Evolutionary conservation across 1,284 basidiomycete species (phyloP).

Genomic region (Erythrobasidium hasegawianum): DNA sequence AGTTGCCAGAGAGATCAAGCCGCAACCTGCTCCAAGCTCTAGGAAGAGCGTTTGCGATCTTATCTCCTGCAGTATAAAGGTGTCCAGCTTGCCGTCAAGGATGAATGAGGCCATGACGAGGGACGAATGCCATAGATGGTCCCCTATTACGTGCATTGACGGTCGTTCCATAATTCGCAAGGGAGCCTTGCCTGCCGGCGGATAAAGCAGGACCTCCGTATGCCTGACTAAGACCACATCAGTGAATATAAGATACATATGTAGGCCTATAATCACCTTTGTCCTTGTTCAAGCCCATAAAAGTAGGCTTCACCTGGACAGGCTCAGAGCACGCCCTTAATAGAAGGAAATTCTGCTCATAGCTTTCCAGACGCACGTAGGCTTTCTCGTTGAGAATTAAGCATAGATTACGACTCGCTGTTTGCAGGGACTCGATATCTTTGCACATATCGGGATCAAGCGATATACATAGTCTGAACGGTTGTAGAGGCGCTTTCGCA

Average conservation of each 20-base stretch:
- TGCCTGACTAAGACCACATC: slow-evolving; percentile 1
- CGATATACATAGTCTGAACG: slow-evolving; percentile 1
- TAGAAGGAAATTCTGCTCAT: slow-evolving; percentile 3
- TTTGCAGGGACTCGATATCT: too few species aligned
- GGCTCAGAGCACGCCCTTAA: slow-evolving; percentile 8
- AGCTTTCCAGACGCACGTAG: not conserved
- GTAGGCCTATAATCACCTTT: not conserved
- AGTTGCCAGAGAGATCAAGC: slow-evolving; percentile 33
- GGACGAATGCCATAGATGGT: slow-evolving; percentile 43
- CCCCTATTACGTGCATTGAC: slow-evolving; percentile 21
- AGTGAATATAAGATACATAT: not conserved
- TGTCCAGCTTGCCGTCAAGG: not conserved
- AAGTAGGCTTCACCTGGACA: not conserved
- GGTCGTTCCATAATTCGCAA: slow-evolving; percentile 28
- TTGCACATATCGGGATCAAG: not conserved
- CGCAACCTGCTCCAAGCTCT: slow-evolving; percentile 45
- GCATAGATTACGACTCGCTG: not conserved
- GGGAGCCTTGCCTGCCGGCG: too few species aligned
- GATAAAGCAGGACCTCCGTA: slow-evolving; percentile 8
- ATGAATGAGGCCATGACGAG: slow-evolving; percentile 38
- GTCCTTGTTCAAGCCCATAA: not conserved
- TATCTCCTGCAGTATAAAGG: slow-evolving; percentile 14
- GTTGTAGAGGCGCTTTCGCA: not conserved
- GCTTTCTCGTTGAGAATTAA: not conserved
- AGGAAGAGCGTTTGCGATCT: slow-evolving; percentile 22